phyloP scores from a whole-genome alignment of 75 land plant genomes.

The Selaginella tamariscina region DNA sequence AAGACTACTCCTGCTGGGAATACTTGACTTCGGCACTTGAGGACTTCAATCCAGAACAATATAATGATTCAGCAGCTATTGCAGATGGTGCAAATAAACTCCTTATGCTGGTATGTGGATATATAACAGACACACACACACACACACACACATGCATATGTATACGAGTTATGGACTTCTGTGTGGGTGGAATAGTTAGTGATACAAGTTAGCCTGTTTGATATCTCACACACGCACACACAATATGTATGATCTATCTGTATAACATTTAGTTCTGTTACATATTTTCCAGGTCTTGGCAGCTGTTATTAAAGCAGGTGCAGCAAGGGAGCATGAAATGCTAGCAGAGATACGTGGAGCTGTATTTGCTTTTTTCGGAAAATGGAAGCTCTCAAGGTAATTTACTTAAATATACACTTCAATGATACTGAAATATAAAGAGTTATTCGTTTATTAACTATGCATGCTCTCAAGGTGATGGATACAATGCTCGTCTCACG shows the following conservation, averaged over 20 bases:
- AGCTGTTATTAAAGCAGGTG: conserved; percentile 99
- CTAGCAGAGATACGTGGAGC: conserved; percentile 94
- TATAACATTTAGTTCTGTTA: background rate
- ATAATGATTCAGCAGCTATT: conserved; percentile 69
- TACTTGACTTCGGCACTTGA: conserved; percentile 79
- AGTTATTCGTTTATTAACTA: too few relatives aligned
- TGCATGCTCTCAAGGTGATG: conserved; percentile 83
- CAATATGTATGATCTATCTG: too few relatives aligned
- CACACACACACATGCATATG: background rate
- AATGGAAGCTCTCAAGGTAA: too few relatives aligned
- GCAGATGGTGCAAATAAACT: conserved; percentile 99
- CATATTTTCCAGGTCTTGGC: conserved; percentile 67
- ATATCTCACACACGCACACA: too few relatives aligned
- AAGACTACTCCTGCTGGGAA: conserved; percentile 97
- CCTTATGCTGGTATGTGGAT: conserved; percentile 72
- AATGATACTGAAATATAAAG: too few relatives aligned
- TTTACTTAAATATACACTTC: too few relatives aligned
- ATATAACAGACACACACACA: too few relatives aligned
- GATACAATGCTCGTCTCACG: conserved; percentile 99
- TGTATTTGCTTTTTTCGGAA: conserved; percentile 80
- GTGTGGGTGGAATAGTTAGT: too few relatives aligned
- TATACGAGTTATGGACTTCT: conserved; percentile 1
- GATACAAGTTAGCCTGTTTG: too few relatives aligned
- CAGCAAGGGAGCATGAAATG: conserved; percentile 97
- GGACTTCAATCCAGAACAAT: conserved; percentile 94